Evolutionary conservation across 306 rosid genomes (phyloP).

Genomic region (Biancaea sappan): DNA sequence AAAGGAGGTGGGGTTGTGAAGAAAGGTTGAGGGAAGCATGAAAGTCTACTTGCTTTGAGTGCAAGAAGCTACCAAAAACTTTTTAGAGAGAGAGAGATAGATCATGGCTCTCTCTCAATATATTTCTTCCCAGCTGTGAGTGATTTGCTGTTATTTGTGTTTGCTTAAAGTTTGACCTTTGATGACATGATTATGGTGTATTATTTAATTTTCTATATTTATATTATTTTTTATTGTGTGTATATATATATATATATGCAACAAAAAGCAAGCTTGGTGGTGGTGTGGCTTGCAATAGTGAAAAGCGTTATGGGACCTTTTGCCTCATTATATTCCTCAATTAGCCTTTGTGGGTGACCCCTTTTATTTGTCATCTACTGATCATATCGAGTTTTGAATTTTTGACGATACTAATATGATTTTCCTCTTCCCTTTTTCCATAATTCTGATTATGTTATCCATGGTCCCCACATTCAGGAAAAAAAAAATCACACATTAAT

Average conservation of each 20-base stretch:
- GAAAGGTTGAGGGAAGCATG: conserved; percentile 36
- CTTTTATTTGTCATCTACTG: conserved; percentile 38
- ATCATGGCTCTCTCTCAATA: conserved; percentile 45
- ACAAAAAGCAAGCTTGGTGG: conserved; percentile 54
- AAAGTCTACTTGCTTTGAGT: conserved; percentile 98
- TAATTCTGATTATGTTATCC: conserved; percentile 3
- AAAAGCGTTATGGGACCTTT: conserved; percentile 65
- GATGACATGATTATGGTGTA: conserved; percentile 62
- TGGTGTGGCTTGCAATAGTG: conserved; percentile 67
- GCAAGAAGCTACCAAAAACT: conserved; percentile 93
- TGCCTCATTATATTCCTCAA: conserved; percentile 77
- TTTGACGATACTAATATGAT: conserved; percentile 29
- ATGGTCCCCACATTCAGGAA: too few species aligned
- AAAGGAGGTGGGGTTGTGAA: conserved; percentile 17
- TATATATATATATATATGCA: neutral
- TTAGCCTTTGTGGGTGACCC: conserved; percentile 50
- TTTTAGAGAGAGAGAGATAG: conserved; percentile 6
- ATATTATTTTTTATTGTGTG: too few species aligned
- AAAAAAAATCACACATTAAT: too few species aligned
- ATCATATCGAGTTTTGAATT: conserved; percentile 33
- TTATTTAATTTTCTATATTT: conserved; percentile 28
- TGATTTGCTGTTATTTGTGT: conserved; percentile 61
- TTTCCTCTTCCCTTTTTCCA: conserved; percentile 38
- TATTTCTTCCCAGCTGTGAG: conserved; percentile 65
- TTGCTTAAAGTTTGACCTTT: conserved; percentile 97